Evolutionary conservation across 108 stramenopile species (phyloP).

Genomic region (Cyclotella baltica): DNA sequence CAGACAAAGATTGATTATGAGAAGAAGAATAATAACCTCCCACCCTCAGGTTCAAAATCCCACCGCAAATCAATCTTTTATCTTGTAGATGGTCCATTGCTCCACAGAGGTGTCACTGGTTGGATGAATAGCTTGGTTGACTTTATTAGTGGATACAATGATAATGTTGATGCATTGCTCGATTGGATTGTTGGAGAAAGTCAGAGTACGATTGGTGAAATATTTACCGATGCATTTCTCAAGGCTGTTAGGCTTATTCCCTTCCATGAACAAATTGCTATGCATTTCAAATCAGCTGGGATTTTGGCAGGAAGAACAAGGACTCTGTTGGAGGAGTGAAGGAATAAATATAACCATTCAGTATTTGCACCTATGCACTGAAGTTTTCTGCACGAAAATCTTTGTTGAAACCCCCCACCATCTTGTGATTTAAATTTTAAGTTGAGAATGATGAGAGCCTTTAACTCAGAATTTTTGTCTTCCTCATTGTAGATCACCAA

Average conservation of each 20-base stretch:
- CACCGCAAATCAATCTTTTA: constrained; percentile 27
- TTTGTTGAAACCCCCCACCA: too few relatives aligned
- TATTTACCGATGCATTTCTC: not conserved
- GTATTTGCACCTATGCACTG: too few relatives aligned
- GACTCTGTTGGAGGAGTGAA: constrained; percentile 20
- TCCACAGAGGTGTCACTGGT: constrained; percentile 41
- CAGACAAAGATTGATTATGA: constrained; percentile 23
- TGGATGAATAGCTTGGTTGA: constrained; percentile 40
- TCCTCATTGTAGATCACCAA: too few relatives aligned
- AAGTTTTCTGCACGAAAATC: too few relatives aligned
- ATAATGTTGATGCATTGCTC: constrained; percentile 29
- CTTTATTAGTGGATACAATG: constrained; percentile 48
- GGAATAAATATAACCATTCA: too few relatives aligned
- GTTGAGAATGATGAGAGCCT: too few relatives aligned
- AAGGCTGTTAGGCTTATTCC: not conserved
- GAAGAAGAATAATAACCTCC: not conserved
- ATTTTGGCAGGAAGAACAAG: constrained; percentile 33
- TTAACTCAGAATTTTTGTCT: too few relatives aligned
- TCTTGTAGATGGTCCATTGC: constrained; percentile 33
- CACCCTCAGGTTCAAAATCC: not conserved
- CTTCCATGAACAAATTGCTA: constrained; percentile 12
- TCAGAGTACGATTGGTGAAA: constrained; percentile 20
- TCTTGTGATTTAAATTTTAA: too few relatives aligned
- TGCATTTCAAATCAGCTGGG: constrained; percentile 11
- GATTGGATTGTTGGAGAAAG: constrained; percentile 30